phyloP scores from a whole-genome alignment of 2,329 filamentous ascomycete genomes.

The Aureobasidium sp. region DNA sequence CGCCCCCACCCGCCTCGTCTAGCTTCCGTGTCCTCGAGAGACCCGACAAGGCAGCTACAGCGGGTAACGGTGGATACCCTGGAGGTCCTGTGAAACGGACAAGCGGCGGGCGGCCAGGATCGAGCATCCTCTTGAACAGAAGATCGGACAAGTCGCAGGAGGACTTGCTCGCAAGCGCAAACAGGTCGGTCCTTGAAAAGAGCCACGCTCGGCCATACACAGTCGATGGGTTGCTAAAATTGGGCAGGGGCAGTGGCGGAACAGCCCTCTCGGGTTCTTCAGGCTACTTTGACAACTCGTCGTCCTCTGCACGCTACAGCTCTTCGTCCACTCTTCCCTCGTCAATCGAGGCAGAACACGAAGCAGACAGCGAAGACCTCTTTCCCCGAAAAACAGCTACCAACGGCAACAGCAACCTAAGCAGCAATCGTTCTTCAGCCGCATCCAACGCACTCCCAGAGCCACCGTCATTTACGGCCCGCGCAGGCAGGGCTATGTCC shows the following conservation, averaged over 20 bases:
- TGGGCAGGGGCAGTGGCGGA: slow-evolving; percentile 39
- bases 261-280: slow-evolving; percentile 41
- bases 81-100: slow-evolving; percentile 23
- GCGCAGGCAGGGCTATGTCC: slow-evolving; percentile 45
- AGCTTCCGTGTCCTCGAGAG: slow-evolving; percentile 50
- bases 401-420: slow-evolving; percentile 33
- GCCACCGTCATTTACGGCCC: slow-evolving; percentile 24
- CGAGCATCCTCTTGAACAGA: slow-evolving; percentile 25
- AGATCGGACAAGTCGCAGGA: slow-evolving; percentile 26
- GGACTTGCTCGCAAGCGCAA: slow-evolving; percentile 22
- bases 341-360: slow-evolving; percentile 38
- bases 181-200: slow-evolving; percentile 21
- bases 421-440: slow-evolving; percentile 20
- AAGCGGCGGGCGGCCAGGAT: slow-evolving; percentile 25
- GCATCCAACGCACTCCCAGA: slow-evolving; percentile 8
- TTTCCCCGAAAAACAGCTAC: slow-evolving; percentile 28
- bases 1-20: slow-evolving; percentile 18
- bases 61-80: slow-evolving; percentile 30
- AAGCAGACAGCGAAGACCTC: slow-evolving; percentile 27
- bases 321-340: slow-evolving; percentile 49
- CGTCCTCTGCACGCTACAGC: slow-evolving; percentile 42
- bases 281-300: slow-evolving; percentile 32
- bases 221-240: slow-evolving; percentile 30
- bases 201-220: slow-evolving; percentile 22
- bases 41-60: slow-evolving; percentile 35